Evolutionary conservation across 768 basidiomycete genomes (phyloP), one percentile per base, ranked within the genome.

Genomic region (Amanita pallidorosea): DNA sequence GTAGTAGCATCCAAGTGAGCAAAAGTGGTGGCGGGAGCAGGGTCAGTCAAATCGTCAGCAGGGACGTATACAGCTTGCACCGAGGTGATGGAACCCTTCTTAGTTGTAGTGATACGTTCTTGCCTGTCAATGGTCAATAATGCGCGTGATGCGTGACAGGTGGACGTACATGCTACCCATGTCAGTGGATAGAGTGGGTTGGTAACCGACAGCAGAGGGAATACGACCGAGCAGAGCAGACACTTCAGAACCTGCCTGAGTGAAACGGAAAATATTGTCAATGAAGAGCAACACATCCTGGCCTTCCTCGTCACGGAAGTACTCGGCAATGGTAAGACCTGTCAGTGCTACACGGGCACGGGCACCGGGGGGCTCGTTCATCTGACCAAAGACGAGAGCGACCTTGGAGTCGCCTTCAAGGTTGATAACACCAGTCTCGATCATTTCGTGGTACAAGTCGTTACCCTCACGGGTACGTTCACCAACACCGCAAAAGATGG

Each of bases 261-360:
- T 99, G 89, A 99, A 99, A 67, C 96, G 94, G 96, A 99, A 99
- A 74, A 99, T 99, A 83, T 99, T 99, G 88, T 99, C 96, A 67
- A 99, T 99, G 81, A 99, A 99, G 66, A 99, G 85, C 67, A 99
- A 80, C 78, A 99, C 96, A 70, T 99, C 96, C 72, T 99, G 96
- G 57, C 96, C 96, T 75, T 99, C 95, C 76, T 98, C 95, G 63
- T 99, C 96, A 84, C 96, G 94, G 96, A 99, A 99, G 77, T 98
- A 99, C 74, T 99, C 96, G 58, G 96, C 96, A 61, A 98, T 98
- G 65, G 96, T 99, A 54, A 99, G 76, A 71, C 96, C 96, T 61
- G 96, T 98, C 62, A 99, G 83, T 57, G 96, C 96, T 63, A 99
- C 96, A 88, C 96, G 96, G 64, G 96, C 96, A 83, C 96, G 94